phyloP scores from a whole-genome alignment of 805 yeast species.

The Diddensiella caesifluorescens region DNA sequence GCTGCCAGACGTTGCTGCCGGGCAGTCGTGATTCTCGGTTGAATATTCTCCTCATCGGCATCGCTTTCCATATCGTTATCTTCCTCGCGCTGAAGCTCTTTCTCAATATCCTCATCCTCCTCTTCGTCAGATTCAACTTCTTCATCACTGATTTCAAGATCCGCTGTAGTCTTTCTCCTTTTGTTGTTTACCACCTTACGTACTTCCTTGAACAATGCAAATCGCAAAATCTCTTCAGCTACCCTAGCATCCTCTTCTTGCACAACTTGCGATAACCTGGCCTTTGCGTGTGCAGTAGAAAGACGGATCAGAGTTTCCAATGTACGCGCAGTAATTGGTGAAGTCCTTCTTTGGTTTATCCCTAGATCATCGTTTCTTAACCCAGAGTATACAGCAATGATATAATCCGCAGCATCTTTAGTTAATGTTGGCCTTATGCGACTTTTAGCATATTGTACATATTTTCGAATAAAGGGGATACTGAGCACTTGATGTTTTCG shows the following conservation, averaged over 20 bases:
- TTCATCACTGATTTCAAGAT: constrained; percentile 30
- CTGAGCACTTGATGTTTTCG: constrained; percentile 48
- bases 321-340: constrained; percentile 98
- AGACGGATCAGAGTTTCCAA: constrained; percentile 91
- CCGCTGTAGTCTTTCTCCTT: constrained; percentile 31
- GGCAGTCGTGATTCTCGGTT: constrained; percentile 30
- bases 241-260: constrained; percentile 73
- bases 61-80: constrained; percentile 53
- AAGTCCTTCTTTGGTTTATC: constrained; percentile 50
- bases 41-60: constrained; percentile 52
- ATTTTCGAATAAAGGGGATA: constrained; percentile 83
- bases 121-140: constrained; percentile 45
- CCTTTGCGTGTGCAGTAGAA: constrained; percentile 94
- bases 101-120: constrained; percentile 41
- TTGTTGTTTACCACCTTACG: constrained; percentile 36
- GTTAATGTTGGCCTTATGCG: constrained; percentile 79
- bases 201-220: constrained; percentile 78
- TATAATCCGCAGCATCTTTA: constrained; percentile 68
- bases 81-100: constrained; percentile 33
- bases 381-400: constrained; percentile 73
- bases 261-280: constrained; percentile 73
- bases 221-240: constrained; percentile 81
- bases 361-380: constrained; percentile 67
- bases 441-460: constrained; percentile 88
- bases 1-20: constrained; percentile 19